phyloP scores from a whole-genome alignment of 805 yeast species.

The Ascoidea asiatica region DNA sequence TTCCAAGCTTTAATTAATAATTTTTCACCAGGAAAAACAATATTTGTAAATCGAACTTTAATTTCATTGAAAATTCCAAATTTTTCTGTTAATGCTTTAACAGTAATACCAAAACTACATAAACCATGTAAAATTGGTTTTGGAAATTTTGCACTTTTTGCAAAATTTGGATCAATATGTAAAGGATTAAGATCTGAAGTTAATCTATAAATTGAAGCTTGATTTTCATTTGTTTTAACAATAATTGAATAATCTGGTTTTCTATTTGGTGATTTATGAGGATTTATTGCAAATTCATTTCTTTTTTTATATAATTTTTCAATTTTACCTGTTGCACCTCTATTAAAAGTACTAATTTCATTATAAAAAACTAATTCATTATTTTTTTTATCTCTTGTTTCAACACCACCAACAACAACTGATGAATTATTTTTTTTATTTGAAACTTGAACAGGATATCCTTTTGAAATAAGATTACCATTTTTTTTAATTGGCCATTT shows the following conservation, averaged over 20 bases:
- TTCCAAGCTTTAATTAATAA: constrained; percentile 78
- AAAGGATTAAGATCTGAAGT: constrained; percentile 93
- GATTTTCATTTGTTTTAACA: constrained; percentile 49
- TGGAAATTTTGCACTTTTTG: constrained; percentile 74
- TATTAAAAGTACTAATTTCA: constrained; percentile 73
- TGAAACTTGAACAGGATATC: constrained; percentile 56
- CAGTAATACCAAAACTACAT: constrained; percentile 73
- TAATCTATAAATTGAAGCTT: constrained; percentile 81
- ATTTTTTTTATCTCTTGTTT: constrained; percentile 51
- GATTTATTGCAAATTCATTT: constrained; percentile 45
- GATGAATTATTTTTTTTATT: constrained; percentile 83
- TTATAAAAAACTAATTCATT: constrained; percentile 66
- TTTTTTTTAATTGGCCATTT: constrained; percentile 70
- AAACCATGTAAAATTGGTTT: constrained; percentile 89
- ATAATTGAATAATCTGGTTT: constrained; percentile 55
- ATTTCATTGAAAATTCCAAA: constrained; percentile 75
- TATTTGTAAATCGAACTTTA: constrained; percentile 82
- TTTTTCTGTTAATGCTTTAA: constrained; percentile 62
- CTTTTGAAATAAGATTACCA: constrained; percentile 47
- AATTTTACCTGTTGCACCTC: constrained; percentile 49
- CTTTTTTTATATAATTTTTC: constrained; percentile 31
- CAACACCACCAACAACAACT: constrained; percentile 57
- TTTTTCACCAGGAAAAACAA: constrained; percentile 91
- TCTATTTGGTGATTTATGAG: constrained; percentile 45
- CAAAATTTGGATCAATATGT: constrained; percentile 87